phyloP scores from a whole-genome alignment of 306 rosid species.

The Neltuma alba region DNA sequence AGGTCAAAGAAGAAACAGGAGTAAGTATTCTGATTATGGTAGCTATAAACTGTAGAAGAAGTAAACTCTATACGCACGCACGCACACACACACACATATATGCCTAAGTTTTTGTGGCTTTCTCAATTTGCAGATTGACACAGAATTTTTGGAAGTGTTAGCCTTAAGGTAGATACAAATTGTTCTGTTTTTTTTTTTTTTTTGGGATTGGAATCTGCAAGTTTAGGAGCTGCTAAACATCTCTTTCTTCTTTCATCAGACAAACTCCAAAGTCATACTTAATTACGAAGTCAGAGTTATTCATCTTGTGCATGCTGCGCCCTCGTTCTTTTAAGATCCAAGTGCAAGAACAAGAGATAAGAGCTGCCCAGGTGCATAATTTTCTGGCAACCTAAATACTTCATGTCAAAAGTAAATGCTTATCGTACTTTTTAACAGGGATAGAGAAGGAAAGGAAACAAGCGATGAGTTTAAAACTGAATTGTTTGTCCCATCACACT shows the following conservation, averaged over 20 bases:
- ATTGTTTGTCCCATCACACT: background rate
- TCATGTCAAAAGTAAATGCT: background rate
- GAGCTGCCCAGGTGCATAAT: slow-evolving; percentile 58
- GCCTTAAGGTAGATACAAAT: slow-evolving; percentile 62
- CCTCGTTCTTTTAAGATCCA: slow-evolving; percentile 69
- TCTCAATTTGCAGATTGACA: slow-evolving; percentile 61
- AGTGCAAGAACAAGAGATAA: slow-evolving; percentile 65
- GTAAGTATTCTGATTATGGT: slow-evolving; percentile 45
- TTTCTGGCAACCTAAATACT: background rate
- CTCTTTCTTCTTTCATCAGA: slow-evolving; percentile 40
- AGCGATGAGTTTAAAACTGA: background rate
- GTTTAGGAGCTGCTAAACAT: background rate
- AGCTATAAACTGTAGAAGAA: background rate
- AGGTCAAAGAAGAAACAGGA: slow-evolving; percentile 90
- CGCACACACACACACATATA: too few relatives aligned
- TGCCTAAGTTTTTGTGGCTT: slow-evolving; percentile 28
- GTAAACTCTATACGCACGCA: background rate
- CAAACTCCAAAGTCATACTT: slow-evolving; percentile 61
- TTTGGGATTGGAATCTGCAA: background rate
- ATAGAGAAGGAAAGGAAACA: background rate
- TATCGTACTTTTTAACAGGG: background rate
- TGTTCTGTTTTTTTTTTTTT: too few relatives aligned
- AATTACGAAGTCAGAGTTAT: slow-evolving; percentile 76
- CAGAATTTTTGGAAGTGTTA: slow-evolving; percentile 73
- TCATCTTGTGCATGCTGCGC: slow-evolving; percentile 70